A percentile compares a stretch with the other conserved stretches of the same genome.
phyloP scores from a whole-genome alignment of 2,329 filamentous ascomycete genomes.

The Dactylellina sp. region DNA sequence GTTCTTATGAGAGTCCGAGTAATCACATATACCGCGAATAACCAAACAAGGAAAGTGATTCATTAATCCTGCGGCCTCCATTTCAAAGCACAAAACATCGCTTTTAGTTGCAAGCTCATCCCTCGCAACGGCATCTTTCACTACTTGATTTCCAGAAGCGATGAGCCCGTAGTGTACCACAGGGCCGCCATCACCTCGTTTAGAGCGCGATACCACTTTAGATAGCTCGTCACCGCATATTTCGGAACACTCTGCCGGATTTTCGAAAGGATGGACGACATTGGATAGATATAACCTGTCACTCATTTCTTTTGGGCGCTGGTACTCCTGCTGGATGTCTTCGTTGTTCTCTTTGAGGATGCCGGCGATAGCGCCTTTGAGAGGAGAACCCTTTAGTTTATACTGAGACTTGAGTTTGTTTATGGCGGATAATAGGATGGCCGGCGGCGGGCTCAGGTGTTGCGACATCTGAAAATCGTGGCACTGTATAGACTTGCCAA shows the following conservation, averaged over 20 bases:
- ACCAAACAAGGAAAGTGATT: constrained; percentile 23
- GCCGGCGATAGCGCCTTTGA: not conserved
- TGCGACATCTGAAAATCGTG: constrained; percentile 57
- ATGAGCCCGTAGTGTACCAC: constrained; percentile 25
- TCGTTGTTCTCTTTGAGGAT: not conserved
- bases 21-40: constrained; percentile 27
- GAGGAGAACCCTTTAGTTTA: not conserved
- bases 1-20: constrained; percentile 32
- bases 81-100: constrained; percentile 23
- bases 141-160: constrained; percentile 42
- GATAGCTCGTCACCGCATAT: constrained; percentile 13
- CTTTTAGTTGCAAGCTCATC: constrained; percentile 23
- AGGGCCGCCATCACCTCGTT: constrained; percentile 17
- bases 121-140: constrained; percentile 31
- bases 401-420: not conserved
- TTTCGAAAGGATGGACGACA: not conserved
- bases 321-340: constrained; percentile 56
- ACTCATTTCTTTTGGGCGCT: constrained; percentile 58
- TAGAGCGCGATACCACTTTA: constrained; percentile 56
- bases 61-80: constrained; percentile 28
- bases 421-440: not conserved
- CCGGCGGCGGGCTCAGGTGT: constrained; percentile 7
- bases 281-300: constrained; percentile 62
- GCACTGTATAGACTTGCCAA: constrained; percentile 60
- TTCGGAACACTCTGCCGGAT: not conserved